A percentile compares a stretch with the other conserved stretches of the same genome.
These are phyloP conservation scores for Talaromyces sp. DNA, from an alignment of 2,329 filamentous ascomycete genomes.

Conservation along the genomic window DNA sequence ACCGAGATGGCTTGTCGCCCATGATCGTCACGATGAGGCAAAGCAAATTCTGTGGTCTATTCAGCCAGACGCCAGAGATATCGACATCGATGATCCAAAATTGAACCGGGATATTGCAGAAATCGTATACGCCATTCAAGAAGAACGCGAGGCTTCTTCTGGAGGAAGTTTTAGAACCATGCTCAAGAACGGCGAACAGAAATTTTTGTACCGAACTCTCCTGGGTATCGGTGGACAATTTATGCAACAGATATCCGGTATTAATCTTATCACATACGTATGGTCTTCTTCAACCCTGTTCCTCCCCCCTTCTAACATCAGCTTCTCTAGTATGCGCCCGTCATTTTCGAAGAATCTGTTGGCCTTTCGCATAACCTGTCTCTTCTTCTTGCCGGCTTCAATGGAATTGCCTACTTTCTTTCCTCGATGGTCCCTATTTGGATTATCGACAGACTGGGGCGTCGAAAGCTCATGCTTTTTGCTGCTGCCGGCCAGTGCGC, in stretches of 20 bases:
- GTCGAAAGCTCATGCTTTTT: slow-evolving; percentile 17
- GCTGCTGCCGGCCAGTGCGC: not conserved
- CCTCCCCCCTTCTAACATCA: not conserved
- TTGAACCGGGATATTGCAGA: not conserved
- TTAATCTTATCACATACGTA: slow-evolving; percentile 16
- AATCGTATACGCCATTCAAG: not conserved
- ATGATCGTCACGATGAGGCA: slow-evolving; percentile 14
- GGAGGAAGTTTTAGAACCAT: not conserved
- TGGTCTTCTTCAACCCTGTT: not conserved
- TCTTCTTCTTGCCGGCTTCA: slow-evolving; percentile 40
- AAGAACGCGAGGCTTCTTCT: not conserved
- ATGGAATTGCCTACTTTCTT: slow-evolving; percentile 40
- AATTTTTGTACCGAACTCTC: slow-evolving; percentile 1
- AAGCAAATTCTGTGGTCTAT: slow-evolving; percentile 1
- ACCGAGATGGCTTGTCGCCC: slow-evolving; percentile 18
- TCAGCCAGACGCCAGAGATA: not conserved
- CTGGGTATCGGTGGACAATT: slow-evolving; percentile 14
- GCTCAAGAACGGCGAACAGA: slow-evolving; percentile 5
- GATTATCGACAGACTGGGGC: slow-evolving; percentile 33
- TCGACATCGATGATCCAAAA: not conserved
- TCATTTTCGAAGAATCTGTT: not conserved
- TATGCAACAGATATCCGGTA: slow-evolving; percentile 16
- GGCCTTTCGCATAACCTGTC: slow-evolving; percentile 32
- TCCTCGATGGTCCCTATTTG: slow-evolving; percentile 36
- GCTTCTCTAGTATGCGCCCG: not conserved